Evolutionary conservation across 495 filamentous ascomycete genomes (phyloP).

Genomic region (Podospora anserina): DNA sequence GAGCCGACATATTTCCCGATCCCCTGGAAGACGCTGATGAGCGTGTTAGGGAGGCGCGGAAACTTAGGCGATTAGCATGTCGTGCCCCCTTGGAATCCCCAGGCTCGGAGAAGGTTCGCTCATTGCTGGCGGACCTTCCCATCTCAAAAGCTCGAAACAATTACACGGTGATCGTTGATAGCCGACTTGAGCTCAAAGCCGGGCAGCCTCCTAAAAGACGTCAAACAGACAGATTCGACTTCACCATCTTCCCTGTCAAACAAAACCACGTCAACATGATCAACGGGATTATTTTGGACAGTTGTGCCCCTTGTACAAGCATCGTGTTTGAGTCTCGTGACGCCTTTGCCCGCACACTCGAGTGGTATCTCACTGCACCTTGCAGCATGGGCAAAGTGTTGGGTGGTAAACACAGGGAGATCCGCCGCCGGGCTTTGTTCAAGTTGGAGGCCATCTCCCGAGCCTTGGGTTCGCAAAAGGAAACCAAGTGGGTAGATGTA

Average conservation of each 20-base stretch:
- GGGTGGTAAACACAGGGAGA: slow-evolving; percentile 8
- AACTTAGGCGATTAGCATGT: neutral
- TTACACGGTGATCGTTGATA: slow-evolving; percentile 35
- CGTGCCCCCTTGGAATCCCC: slow-evolving; percentile 6
- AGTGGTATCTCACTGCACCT: slow-evolving; percentile 33
- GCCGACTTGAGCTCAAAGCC: slow-evolving; percentile 15
- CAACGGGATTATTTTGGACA: slow-evolving; percentile 43
- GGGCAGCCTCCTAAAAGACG: slow-evolving; percentile 15
- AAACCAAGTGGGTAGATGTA: neutral
- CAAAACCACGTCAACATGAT: slow-evolving; percentile 41
- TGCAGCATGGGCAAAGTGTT: slow-evolving; percentile 24
- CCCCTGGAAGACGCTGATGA: slow-evolving; percentile 27
- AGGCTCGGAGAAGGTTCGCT: slow-evolving; percentile 16
- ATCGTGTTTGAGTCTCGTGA: slow-evolving; percentile 31
- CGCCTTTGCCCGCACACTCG: slow-evolving; percentile 28
- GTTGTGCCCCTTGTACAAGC: slow-evolving; percentile 24
- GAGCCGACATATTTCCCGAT: slow-evolving; percentile 30
- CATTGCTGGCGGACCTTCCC: slow-evolving; percentile 39
- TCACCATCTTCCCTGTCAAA: slow-evolving; percentile 38
- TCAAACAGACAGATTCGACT: slow-evolving; percentile 38
- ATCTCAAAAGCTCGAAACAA: slow-evolving; percentile 39
- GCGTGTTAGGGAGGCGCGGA: slow-evolving; percentile 11
- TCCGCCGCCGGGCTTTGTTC: slow-evolving; percentile 22
- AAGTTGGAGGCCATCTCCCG: slow-evolving; percentile 29
- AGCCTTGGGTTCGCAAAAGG: neutral